Evolutionary conservation across 768 basidiomycete species (phyloP).

Genomic region (Tylopilus intermedius): DNA sequence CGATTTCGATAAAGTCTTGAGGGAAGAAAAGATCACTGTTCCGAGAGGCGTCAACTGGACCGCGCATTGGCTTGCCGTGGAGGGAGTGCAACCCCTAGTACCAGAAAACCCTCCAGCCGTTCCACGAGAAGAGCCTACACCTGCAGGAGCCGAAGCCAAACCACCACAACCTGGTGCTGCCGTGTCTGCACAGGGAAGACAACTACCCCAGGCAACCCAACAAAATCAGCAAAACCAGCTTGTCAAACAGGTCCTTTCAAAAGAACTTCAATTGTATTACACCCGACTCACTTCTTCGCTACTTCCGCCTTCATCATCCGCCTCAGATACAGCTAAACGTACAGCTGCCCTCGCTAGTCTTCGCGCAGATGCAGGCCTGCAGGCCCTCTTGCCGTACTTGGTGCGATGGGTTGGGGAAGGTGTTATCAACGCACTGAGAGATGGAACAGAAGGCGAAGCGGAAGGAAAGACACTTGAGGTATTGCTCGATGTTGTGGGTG

Average conservation of each 20-base stretch:
- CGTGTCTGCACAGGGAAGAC: conserved; percentile 23
- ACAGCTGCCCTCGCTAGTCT: conserved; percentile 88
- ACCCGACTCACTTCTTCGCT: conserved; percentile 83
- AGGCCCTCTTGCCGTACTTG: conserved; percentile 87
- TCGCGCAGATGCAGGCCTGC: conserved; percentile 83
- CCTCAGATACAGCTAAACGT: conserved; percentile 61
- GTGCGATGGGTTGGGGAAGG: conserved; percentile 94
- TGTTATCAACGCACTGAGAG: conserved; percentile 57
- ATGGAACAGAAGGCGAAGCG: conserved; percentile 48
- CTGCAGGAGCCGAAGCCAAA: conserved; percentile 25
- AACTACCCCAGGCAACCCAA: conserved; percentile 31
- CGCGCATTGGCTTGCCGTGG: conserved; percentile 97
- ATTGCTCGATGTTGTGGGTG: conserved; percentile 77
- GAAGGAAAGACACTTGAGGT: conserved; percentile 75
- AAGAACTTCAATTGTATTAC: conserved; percentile 94
- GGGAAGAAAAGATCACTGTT: conserved; percentile 78
- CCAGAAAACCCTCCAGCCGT: conserved; percentile 91
- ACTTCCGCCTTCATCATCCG: conserved; percentile 33
- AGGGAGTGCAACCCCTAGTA: conserved; percentile 95
- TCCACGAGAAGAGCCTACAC: conserved; percentile 47
- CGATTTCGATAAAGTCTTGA: conserved; percentile 87
- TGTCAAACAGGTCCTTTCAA: conserved; percentile 88
- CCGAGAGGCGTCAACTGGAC: conserved; percentile 83
- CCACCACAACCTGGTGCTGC: conserved; percentile 23
- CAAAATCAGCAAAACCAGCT: conserved; percentile 64